These are phyloP conservation scores for Aegilops bicornis DNA, from an alignment of 176 grass and related monocot species.

Conservation along the genomic window DNA sequence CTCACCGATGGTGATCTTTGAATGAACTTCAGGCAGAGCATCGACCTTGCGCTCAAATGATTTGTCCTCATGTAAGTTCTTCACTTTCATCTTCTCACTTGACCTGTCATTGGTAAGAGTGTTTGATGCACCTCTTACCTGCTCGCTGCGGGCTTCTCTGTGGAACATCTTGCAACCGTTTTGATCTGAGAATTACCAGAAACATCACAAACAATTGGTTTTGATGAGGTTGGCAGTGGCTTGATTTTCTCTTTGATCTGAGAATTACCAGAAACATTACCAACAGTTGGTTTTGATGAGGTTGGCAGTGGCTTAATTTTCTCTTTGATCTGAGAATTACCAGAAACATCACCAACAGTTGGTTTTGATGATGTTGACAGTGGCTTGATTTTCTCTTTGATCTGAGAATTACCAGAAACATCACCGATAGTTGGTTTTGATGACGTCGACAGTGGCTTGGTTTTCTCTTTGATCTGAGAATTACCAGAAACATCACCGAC, in stretches of 20 bases:
- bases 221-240: slow-evolving; percentile 9
- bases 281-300: slow-evolving; percentile 31
- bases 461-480: slow-evolving; percentile 8
- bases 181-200: slow-evolving; percentile 19
- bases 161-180: slow-evolving; percentile 8
- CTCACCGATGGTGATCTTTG: slow-evolving; percentile 25
- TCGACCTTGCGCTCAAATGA: slow-evolving; percentile 41
- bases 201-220: slow-evolving; percentile 25
- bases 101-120: slow-evolving; percentile 10
- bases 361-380: slow-evolving; percentile 20
- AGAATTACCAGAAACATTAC: slow-evolving; percentile 20
- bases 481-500: slow-evolving; percentile 21
- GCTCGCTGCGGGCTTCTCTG: slow-evolving; percentile 34
- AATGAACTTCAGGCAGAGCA: slow-evolving; percentile 14
- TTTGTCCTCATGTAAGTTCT: slow-evolving; percentile 26
- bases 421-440: slow-evolving; percentile 31
- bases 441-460: slow-evolving; percentile 18
- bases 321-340: slow-evolving; percentile 14
- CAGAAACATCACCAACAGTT: slow-evolving; percentile 25
- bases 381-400: slow-evolving; percentile 39
- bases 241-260: slow-evolving; percentile 22
- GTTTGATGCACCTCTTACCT: neutral
- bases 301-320: slow-evolving; percentile 6
- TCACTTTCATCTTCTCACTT: slow-evolving; percentile 31
- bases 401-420: slow-evolving; percentile 10